These are phyloP conservation scores for Stemphylium lycopersici DNA, from an alignment of 2,329 filamentous ascomycete genomes.

Conservation along the genomic window DNA sequence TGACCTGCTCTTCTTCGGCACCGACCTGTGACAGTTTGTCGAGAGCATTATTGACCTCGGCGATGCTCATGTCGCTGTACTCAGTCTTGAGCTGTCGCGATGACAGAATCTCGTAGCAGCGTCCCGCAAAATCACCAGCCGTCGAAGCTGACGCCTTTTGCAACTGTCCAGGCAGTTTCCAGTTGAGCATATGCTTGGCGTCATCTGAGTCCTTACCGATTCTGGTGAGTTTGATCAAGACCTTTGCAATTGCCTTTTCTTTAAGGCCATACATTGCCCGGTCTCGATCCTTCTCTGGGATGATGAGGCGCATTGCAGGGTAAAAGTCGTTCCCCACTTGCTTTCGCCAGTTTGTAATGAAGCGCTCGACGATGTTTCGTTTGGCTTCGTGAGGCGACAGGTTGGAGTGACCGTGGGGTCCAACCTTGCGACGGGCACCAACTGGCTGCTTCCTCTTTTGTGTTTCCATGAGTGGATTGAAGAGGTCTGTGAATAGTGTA, in stretches of 20 bases:
- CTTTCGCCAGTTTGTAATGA: slow-evolving; percentile 83
- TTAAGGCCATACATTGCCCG: slow-evolving; percentile 93
- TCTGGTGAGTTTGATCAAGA: slow-evolving; percentile 90
- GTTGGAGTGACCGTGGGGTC: slow-evolving; percentile 63
- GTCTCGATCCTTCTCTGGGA: slow-evolving; percentile 91
- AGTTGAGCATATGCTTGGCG: slow-evolving; percentile 82
- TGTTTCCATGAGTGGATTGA: slow-evolving; percentile 80
- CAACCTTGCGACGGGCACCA: slow-evolving; percentile 63
- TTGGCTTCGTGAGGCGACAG: slow-evolving; percentile 78
- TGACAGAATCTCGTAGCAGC: slow-evolving; percentile 84
- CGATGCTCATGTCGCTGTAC: slow-evolving; percentile 81
- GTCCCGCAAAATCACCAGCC: slow-evolving; percentile 89
- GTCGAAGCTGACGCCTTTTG: slow-evolving; percentile 54
- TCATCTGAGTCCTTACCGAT: slow-evolving; percentile 92
- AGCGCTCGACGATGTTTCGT: slow-evolving; percentile 80
- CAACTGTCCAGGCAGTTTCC: slow-evolving; percentile 81
- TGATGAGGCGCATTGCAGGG: slow-evolving; percentile 86
- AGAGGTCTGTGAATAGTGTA: slow-evolving; percentile 75
- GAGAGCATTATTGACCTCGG: slow-evolving; percentile 85
- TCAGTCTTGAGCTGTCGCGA: slow-evolving; percentile 79
- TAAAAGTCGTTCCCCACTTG: slow-evolving; percentile 93
- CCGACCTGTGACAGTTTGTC: slow-evolving; percentile 77
- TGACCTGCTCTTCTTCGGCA: slow-evolving; percentile 82
- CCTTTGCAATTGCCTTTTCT: slow-evolving; percentile 85
- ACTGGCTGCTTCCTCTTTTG: slow-evolving; percentile 71